These are phyloP conservation scores for Peltaster fructicola DNA, from an alignment of 2,329 filamentous ascomycete species.

Conservation along the genomic window DNA sequence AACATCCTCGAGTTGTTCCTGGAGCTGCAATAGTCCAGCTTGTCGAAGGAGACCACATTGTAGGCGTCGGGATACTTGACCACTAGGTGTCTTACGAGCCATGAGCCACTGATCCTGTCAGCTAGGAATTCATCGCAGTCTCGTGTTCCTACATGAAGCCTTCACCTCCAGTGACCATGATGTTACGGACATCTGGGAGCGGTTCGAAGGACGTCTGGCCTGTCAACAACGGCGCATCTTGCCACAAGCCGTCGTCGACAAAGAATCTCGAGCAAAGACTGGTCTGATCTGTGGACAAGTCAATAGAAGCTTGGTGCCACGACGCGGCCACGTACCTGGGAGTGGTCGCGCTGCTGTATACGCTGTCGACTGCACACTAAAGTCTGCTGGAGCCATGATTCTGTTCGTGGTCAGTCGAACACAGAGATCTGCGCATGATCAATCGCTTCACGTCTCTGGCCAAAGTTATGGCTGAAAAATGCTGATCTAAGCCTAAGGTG, in stretches of 20 bases:
- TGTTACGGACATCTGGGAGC: conserved; percentile 53
- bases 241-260: conserved; percentile 47
- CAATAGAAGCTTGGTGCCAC: too few relatives aligned
- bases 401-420: too few relatives aligned
- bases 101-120: conserved; percentile 46
- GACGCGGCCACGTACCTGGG: too few relatives aligned
- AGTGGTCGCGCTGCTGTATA: too few relatives aligned
- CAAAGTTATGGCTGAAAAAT: too few relatives aligned
- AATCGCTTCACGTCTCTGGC: too few relatives aligned
- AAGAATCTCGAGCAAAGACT: conserved; percentile 25
- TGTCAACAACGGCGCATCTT: conserved; percentile 49
- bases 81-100: conserved; percentile 63
- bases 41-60: conserved; percentile 69
- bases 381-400: too few relatives aligned
- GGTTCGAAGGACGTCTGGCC: conserved; percentile 56
- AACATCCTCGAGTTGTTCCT: conserved; percentile 61
- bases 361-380: too few relatives aligned
- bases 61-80: conserved; percentile 57
- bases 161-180: conserved; percentile 68
- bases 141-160: conserved; percentile 56
- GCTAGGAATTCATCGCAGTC: not conserved
- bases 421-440: too few relatives aligned
- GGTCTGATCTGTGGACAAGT: conserved; percentile 17
- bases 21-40: conserved; percentile 66
- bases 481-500: too few relatives aligned